Base-by-base conservation (phyloP, 2,329 filamentous ascomycete genomes). In the Chaetomium strumarium region DNA sequence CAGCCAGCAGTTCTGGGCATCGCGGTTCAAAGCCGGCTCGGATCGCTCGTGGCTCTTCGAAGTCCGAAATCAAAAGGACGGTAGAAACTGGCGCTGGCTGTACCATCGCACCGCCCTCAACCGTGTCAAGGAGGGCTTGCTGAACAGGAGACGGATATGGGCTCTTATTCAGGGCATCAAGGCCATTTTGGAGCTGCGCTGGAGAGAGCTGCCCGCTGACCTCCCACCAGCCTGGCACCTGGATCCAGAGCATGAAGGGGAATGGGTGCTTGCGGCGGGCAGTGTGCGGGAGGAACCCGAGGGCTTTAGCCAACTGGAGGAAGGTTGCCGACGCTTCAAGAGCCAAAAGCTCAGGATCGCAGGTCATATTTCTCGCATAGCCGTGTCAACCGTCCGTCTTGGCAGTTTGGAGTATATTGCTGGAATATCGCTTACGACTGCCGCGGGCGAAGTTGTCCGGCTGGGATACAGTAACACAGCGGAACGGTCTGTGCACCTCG, bases 1-100 rank as follows among this genome's bases (percentile, higher is more conserved):
- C 10, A 42, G 39, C 19, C 39, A 43, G n/a, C 47, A 49, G 39
- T 49, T 49, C 10, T 49, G 47, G 39, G 47, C 33, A 7, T 49
- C 47, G 4, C 47, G 47, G 19, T 49, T 49, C 19, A 14, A 16
- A 17, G 39, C 24, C 19, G n/a, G 2, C 17, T 29, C 14, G 11
- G 47, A 49, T 13, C 47, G 47, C 13, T 43, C 39, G 11, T 49
- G 47, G 39, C 13, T 49, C 14, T 49, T 37, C n/a, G 47, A 43
- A 42, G 31, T 17, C 8, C 29, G 16, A 9, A 12, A 36, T 38
- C 5, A 5, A 19, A 36, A 12, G 9, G 14, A 16, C 2, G 30
- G 7, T 12, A 24, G 37, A 17, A 17, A 49, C 47, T 43, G 39
- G 39, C 39, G 39, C n/a, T 38, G 19, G 31, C 30, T 49, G 14